Evolutionary conservation across 176 grass and related monocot genomes (phyloP), one percentile per base, ranked within the genome.

Genomic region (Cenchrus americanus): DNA sequence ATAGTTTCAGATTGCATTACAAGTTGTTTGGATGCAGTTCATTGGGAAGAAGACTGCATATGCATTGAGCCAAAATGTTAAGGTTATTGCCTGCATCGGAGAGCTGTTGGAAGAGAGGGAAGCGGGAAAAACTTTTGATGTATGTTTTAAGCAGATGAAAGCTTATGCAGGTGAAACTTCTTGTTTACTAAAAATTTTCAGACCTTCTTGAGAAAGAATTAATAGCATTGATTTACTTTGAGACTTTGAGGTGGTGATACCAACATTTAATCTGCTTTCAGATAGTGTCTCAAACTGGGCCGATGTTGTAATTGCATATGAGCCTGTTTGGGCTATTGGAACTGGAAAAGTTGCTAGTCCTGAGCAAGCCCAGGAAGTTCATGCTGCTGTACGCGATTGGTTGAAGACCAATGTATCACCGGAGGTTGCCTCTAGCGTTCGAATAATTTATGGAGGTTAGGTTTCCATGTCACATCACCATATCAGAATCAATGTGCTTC

Each of bases 301-400:
- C 23, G 71, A 99, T 58, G 93, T 99, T 50, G 96, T 99, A 13
- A 94, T 99, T 81, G 93, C 96, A 11, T 99, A 99, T 27, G 96
- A 99, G 86, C 96, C 96, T 67, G 96, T 99, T 34, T 99, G 96
- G 96, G 96, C 96, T 78, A 99, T 99, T 87, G 91, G 96, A 80
- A 96, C 93, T 0, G 96, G 96, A 61, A 99, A 99, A 77, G 96
- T 99, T 44, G 96, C 96, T 57, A 87, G 78, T 83, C 96, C 96
- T 14, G 87, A 96, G 65, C 96, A 96, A 82, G 93, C 96, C 80
- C 96, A 96, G 82, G 96, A 99, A 87, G 93, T 99, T 69, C 96
- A 99, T 87, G 91, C 76, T 9, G 93, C 89, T 66, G 81, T 96
- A 23, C 96, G 96, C 7, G 91, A 91, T 86, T 99, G 96, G 96